These are phyloP conservation scores for Beauveria caledonica DNA, from an alignment of 2,329 filamentous ascomycete species.

Conservation along the genomic window DNA sequence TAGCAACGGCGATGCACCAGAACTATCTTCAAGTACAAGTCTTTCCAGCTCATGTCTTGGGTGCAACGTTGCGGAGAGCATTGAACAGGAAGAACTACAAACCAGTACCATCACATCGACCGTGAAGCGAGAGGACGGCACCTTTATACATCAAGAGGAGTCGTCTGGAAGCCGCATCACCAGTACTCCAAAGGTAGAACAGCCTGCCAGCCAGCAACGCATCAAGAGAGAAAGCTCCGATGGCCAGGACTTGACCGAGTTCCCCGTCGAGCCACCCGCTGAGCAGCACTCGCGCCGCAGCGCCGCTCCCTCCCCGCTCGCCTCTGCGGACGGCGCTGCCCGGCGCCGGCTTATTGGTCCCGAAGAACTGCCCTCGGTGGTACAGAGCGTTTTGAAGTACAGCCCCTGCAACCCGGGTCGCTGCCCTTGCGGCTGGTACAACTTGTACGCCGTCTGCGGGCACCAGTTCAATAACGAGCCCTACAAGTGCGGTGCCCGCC, in stretches of 20 bases:
- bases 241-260: not conserved
- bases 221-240: not conserved
- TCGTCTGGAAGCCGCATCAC: not conserved
- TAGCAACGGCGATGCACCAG: not conserved
- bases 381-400: not conserved
- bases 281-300: constrained; percentile 2
- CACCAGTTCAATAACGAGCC: not conserved
- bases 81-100: not conserved
- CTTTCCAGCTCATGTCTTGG: not conserved
- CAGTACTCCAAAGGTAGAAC: not conserved
- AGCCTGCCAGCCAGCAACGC: too few relatives aligned
- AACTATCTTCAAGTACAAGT: too few relatives aligned
- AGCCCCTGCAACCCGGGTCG: not conserved
- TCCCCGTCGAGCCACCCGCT: not conserved
- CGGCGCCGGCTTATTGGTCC: not conserved
- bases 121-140: not conserved
- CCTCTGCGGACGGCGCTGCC: not conserved
- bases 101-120: not conserved
- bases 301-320: not conserved
- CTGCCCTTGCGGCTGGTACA: not conserved
- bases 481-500: not conserved
- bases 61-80: not conserved
- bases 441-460: not conserved
- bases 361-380: not conserved
- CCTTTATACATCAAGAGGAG: not conserved